These are phyloP conservation scores for Fusarium sp. DNA, from an alignment of 2,329 filamentous ascomycete genomes.

Conservation along the genomic window DNA sequence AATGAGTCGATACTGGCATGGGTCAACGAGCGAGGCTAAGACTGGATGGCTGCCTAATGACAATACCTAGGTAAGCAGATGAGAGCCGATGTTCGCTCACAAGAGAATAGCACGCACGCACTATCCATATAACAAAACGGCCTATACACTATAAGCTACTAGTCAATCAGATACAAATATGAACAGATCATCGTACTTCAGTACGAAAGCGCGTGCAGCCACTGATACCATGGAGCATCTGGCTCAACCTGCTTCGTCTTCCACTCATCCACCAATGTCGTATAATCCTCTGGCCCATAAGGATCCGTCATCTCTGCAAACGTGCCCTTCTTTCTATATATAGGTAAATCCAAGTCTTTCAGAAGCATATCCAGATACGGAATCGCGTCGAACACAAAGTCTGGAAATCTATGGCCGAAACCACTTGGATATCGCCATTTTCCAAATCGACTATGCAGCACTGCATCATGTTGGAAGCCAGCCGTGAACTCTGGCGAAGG, in stretches of 20 bases:
- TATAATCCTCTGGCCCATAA: slow-evolving; percentile 72
- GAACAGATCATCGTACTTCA: background rate
- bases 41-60: slow-evolving; percentile 29
- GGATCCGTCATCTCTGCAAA: slow-evolving; percentile 66
- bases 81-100: background rate
- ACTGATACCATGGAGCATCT: background rate
- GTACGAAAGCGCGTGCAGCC: background rate
- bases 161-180: background rate
- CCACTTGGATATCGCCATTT: slow-evolving; percentile 77
- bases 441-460: slow-evolving; percentile 76
- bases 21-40: background rate
- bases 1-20: background rate
- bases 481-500: slow-evolving; percentile 54
- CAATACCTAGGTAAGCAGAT: slow-evolving; percentile 28
- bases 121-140: background rate
- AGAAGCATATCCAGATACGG: slow-evolving; percentile 80
- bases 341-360: slow-evolving; percentile 72
- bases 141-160: background rate
- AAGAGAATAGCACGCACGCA: background rate
- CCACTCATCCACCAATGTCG: slow-evolving; percentile 67
- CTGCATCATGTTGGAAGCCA: slow-evolving; percentile 65
- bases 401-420: slow-evolving; percentile 72
- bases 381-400: slow-evolving; percentile 81
- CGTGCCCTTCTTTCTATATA: slow-evolving; percentile 67
- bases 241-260: slow-evolving; percentile 34